A percentile compares a stretch with the other conserved stretches of the same genome.
phyloP scores from a whole-genome alignment of 768 basidiomycete species.

The Pleurotus eryngii region DNA sequence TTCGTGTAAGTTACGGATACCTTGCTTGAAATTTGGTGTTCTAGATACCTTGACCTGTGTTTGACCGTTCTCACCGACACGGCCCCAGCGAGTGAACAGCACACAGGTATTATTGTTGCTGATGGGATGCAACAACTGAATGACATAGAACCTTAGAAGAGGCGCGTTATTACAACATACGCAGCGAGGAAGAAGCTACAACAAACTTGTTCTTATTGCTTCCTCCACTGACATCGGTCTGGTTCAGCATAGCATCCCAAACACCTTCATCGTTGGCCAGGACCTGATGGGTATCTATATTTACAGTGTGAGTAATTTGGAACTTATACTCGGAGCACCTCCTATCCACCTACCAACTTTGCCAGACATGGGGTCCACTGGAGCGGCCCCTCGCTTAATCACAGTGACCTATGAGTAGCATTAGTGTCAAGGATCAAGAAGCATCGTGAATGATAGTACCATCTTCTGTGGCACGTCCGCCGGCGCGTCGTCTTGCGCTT shows the following conservation, averaged over 20 bases:
- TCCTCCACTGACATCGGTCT: constrained; percentile 47
- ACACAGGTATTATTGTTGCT: constrained; percentile 30
- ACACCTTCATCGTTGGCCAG: constrained; percentile 34
- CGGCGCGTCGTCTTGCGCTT: constrained; percentile 14
- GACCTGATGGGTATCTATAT: constrained; percentile 49
- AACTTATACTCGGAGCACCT: not conserved
- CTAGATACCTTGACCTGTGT: constrained; percentile 41
- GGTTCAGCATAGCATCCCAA: constrained; percentile 65
- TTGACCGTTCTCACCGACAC: constrained; percentile 56
- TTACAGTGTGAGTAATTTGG: not conserved
- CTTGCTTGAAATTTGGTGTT: not conserved
- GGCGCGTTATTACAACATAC: not conserved
- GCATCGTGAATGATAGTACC: constrained; percentile 22
- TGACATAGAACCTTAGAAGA: constrained; percentile 48
- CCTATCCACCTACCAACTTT: constrained; percentile 39
- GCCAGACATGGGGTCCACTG: constrained; percentile 46
- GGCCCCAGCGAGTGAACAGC: constrained; percentile 58
- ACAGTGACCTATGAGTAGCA: constrained; percentile 26
- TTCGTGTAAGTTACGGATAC: not conserved
- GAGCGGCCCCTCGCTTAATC: constrained; percentile 52
- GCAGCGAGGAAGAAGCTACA: not conserved
- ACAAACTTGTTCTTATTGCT: constrained; percentile 57
- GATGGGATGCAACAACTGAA: constrained; percentile 53
- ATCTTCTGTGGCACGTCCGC: constrained; percentile 39
- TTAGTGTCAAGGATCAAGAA: constrained; percentile 1